These are phyloP conservation scores for Rhodotorula sp. DNA, from an alignment of 1,284 basidiomycete species.

Conservation along the genomic window DNA sequence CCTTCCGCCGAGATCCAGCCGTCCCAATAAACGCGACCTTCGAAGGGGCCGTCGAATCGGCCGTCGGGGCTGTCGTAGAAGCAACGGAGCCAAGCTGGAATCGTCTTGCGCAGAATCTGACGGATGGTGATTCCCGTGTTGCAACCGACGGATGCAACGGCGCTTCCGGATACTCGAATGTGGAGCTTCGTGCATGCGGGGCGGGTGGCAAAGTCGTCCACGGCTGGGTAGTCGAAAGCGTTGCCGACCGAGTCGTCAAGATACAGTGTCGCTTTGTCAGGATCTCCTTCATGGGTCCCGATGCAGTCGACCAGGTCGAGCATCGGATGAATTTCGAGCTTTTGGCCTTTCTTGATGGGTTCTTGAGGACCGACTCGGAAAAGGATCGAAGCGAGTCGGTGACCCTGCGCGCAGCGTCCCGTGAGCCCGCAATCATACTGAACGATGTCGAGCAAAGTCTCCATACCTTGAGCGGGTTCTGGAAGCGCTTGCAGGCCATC, in stretches of 20 bases:
- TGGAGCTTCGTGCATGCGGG: neutral
- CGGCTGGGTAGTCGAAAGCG: neutral
- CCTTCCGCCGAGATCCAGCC: no score
- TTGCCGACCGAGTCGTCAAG: no score
- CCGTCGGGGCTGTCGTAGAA: no score
- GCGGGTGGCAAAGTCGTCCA: neutral
- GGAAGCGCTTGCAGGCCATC: neutral
- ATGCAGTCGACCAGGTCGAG: neutral
- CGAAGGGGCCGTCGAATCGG: no score
- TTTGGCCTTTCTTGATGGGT: neutral
- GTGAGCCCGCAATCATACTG: neutral
- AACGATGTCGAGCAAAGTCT: neutral
- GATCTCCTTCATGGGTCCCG: neutral
- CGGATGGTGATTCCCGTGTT: neutral
- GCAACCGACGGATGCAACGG: no score
- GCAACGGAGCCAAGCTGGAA: neutral
- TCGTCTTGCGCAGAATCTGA: neutral
- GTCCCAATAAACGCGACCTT: no score
- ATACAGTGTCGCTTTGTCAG: no score
- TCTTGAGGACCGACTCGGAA: neutral
- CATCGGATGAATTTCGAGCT: neutral
- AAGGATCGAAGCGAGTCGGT: neutral
- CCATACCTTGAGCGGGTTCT: neutral
- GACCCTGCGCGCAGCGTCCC: neutral
- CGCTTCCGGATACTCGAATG: no score